Conservation (phyloP, 148 eudicot species). For the Chenopodium quinoa region DNA sequence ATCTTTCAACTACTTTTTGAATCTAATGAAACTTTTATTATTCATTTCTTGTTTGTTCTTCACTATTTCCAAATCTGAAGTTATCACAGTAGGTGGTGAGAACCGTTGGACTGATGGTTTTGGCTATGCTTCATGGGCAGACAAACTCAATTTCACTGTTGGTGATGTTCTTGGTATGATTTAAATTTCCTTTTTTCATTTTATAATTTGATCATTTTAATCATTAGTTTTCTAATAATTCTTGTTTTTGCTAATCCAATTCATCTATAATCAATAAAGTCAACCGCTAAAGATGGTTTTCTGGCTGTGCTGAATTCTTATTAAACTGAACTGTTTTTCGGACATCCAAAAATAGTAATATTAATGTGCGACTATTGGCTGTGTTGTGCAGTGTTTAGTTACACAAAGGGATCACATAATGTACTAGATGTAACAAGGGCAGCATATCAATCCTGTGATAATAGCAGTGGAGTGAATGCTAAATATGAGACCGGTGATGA, state of each 20-base stretch:
- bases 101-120: slow-evolving; percentile 41
- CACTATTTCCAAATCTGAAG: slow-evolving; percentile 24
- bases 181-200: background rate
- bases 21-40: background rate
- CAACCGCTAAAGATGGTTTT: background rate
- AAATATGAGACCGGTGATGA: slow-evolving; percentile 43
- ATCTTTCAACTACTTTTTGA: background rate
- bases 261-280: slow-evolving; percentile 13
- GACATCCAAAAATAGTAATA: no score
- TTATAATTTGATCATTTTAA: background rate
- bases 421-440: slow-evolving; percentile 41
- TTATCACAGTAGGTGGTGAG: slow-evolving; percentile 42
- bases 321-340: no score
- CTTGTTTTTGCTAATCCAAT: background rate
- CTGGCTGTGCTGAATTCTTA: no score
- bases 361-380: background rate
- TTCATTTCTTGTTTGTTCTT: slow-evolving; percentile 17
- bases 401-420: slow-evolving; percentile 34
- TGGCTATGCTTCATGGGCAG: slow-evolving; percentile 39
- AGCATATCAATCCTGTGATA: slow-evolving; percentile 36
- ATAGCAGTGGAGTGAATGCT: slow-evolving; percentile 40
- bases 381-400: slow-evolving; percentile 39
- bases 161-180: slow-evolving; percentile 54
- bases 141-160: slow-evolving; percentile 28
- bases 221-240: background rate